Evolutionary conservation across 805 yeast genomes (phyloP).

Genomic region (Hyphopichia homilentoma): DNA sequence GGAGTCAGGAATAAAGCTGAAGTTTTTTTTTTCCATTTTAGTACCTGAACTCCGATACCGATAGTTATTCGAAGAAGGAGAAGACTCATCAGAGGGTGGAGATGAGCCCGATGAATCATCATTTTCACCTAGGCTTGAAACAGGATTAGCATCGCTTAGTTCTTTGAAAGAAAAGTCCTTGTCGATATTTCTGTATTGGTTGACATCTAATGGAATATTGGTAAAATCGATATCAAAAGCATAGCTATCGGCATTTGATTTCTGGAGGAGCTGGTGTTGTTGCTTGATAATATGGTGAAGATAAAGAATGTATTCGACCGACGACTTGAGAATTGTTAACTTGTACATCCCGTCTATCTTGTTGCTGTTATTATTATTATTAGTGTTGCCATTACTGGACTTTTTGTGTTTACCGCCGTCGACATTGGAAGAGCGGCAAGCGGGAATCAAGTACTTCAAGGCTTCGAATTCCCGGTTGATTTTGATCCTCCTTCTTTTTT

Average conservation of each 20-base stretch:
- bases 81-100: too few species aligned
- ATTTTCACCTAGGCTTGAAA: too few species aligned
- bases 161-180: conserved; percentile 50
- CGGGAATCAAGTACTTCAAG: conserved; percentile 71
- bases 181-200: conserved; percentile 56
- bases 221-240: conserved; percentile 47
- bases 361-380: conserved; percentile 22
- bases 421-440: conserved; percentile 49
- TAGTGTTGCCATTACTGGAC: conserved; percentile 9
- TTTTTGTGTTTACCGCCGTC: too few species aligned
- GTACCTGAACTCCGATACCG: too few species aligned
- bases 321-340: conserved; percentile 74
- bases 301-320: conserved; percentile 75
- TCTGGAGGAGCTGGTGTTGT: conserved; percentile 43
- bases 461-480: conserved; percentile 84
- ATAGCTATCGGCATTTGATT: conserved; percentile 17
- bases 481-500: conserved; percentile 71
- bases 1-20: conserved; percentile 1
- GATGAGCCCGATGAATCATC: too few species aligned
- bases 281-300: conserved; percentile 56
- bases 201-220: conserved; percentile 54
- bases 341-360: conserved; percentile 70
- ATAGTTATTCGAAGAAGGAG: too few species aligned
- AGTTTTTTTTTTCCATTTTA: conserved; percentile 1
- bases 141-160: conserved; percentile 10